Percentiles rank a stretch among this genome's conserved stretches.
phyloP scores from a whole-genome alignment of 2,329 filamentous ascomycete species.

The Ascochyta viciae-villosae region DNA sequence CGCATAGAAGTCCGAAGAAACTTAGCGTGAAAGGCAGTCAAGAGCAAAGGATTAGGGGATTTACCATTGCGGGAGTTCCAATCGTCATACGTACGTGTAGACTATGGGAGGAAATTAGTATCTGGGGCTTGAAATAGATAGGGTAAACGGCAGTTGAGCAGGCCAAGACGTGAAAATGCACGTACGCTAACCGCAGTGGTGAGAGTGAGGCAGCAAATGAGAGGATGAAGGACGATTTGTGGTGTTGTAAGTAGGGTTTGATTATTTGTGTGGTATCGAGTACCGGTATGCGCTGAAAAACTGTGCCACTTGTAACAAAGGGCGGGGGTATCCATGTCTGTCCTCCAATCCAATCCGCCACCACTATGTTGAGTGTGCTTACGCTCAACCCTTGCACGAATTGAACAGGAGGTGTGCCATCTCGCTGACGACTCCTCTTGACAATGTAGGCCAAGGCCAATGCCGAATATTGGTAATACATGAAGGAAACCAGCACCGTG shows the following conservation, averaged over 20 bases:
- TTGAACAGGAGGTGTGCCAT: background rate
- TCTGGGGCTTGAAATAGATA: background rate
- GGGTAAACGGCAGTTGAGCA: background rate
- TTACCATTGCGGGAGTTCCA: background rate
- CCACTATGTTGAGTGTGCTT: background rate
- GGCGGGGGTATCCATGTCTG: constrained; percentile 21
- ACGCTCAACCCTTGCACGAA: background rate
- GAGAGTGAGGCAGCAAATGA: background rate
- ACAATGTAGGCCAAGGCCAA: background rate
- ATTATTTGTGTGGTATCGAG: constrained; percentile 7
- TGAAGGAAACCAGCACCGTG: background rate
- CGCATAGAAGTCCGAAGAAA: background rate
- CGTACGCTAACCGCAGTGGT: background rate
- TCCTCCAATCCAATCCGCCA: constrained; percentile 3
- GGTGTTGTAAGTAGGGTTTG: background rate
- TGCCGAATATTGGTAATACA: background rate
- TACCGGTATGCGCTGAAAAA: constrained; percentile 7
- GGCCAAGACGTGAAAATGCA: background rate
- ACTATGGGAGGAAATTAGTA: background rate
- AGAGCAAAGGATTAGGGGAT: background rate
- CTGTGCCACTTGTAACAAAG: constrained; percentile 6
- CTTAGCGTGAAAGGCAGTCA: constrained; percentile 6
- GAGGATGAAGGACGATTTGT: background rate
- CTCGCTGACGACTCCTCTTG: background rate
- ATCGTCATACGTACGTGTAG: constrained; percentile 9